Evolutionary conservation across 2,329 filamentous ascomycete species (phyloP), one percentile per base, ranked within the genome.

Genomic region (Aureobasidium mangrovei): DNA sequence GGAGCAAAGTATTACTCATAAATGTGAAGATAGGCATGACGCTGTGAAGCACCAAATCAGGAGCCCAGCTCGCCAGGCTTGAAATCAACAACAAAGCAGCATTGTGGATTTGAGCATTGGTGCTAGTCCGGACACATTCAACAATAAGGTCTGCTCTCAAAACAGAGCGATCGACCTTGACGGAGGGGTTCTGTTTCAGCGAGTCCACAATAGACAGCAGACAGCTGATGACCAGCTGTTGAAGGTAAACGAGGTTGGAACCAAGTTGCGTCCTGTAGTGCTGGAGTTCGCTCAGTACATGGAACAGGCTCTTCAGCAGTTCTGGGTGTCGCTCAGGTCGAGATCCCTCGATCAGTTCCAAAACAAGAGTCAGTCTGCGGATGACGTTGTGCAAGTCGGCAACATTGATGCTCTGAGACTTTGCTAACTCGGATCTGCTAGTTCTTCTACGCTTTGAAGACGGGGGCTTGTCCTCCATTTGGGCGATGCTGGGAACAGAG

Each of bases 1-100:
- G 84, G 47, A 98, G 78, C 24, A 96, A 85, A 3, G 88, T 95
- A 41, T 85, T 86, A 40, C 91, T 90, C 85, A 97, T 96, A 67
- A 97, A 96, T 0, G 93, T 97, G 72, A 98, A 98, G 51, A 98
- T 91, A 9, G 93, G 93, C 93, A 98, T 98, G 53, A 98, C 88
- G 62, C 90, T 96, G 71, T 98, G 91, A 55, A 98, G 77, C 3
- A 98, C 88, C 45, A 95, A 75, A 67, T 95, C 91, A 0, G 94
- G 93, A 0, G 89, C 88, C 61, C 91, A 87, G 38, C 85, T 85
- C 26, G 93, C 91, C 39, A 98, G 77, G 55, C 84, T 86, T 27
- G 91, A 90, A 56, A 97, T 88, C 28, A 98, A 76, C 7, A 97
- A 80, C 10, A 98, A 77, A 3, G 93, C 91, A 4, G 86, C 84